Base-by-base conservation (phyloP, 768 basidiomycete genomes). In the Boletus sp. region DNA sequence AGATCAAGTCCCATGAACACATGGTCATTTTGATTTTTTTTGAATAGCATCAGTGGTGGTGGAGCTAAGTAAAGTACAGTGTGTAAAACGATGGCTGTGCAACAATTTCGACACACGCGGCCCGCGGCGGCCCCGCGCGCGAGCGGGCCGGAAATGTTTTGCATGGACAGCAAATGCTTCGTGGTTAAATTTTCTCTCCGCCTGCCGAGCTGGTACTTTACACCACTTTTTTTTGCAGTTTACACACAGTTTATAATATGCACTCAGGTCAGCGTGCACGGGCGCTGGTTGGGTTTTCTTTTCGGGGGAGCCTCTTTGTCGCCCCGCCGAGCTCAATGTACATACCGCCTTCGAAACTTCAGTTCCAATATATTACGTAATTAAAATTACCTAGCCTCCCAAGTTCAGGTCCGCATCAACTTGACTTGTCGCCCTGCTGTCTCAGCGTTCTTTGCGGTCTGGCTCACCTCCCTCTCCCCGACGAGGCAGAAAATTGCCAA, bases 401-500 rank as follows among this genome's bases (percentile, higher is more conserved):
- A 39, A 11, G 40, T 42, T 45, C 44, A 21, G 32, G 44, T 45
- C 13, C 27, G 29, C 19, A 19, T 45, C 44, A 45, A 14, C 29
- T 30, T 15, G 45, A 21, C 45, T 4, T 33, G 45, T 46, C 32
- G n/a, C 10, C 15, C 21, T 33, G 29, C 11, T 8, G 17, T 34
- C 46, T 17, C 32, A 32, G 30, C 19, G 32, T 23, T 30, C n/a
- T 14, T 17, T 11, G 32, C 33, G 33, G 23, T 17, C 10, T 17
- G 47, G 47, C 15, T 3, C 42, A n/a, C 35, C 25, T 35, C 11
- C 23, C 38, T 38, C 53, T 3, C 34, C 21, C 40, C 33, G 34
- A 43, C 51, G 48, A 17, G 47, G 35, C 39, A 32, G 46, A 47
- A 19, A 9, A 1, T 52, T 37, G 58, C 54, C 54, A 58, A 71